Evolutionary conservation across 805 yeast genomes (phyloP).

Genomic region (Pichia nanzhaoensis): DNA sequence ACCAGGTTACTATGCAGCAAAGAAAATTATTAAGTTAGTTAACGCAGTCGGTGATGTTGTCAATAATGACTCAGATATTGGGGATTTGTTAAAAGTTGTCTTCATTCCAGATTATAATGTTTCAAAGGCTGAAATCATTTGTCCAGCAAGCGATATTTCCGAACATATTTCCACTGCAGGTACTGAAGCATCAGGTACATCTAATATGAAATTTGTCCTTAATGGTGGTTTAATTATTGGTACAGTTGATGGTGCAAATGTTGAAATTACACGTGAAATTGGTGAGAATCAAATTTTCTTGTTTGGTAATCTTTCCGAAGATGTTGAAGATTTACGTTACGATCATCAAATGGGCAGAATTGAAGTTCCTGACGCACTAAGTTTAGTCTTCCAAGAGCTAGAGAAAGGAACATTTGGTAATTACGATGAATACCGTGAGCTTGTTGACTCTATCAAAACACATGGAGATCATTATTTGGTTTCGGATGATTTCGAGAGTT

Average conservation of each 20-base stretch:
- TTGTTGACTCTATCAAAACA: constrained; percentile 60
- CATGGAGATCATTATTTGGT: constrained; percentile 87
- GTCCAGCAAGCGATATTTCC: constrained; percentile 84
- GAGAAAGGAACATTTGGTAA: constrained; percentile 68
- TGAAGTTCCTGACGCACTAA: constrained; percentile 51
- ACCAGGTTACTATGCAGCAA: constrained; percentile 97
- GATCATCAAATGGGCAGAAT: constrained; percentile 60
- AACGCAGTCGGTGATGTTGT: constrained; percentile 76
- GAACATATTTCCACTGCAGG: constrained; percentile 97
- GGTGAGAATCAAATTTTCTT: constrained; percentile 90
- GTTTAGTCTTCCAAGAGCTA: constrained; percentile 57
- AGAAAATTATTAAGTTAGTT: constrained; percentile 78
- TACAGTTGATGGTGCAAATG: constrained; percentile 96
- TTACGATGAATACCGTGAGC: constrained; percentile 54
- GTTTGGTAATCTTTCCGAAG: constrained; percentile 86
- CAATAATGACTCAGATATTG: constrained; percentile 70
- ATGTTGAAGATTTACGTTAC: constrained; percentile 79
- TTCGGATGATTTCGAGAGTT: constrained; percentile 82
- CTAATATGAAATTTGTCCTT: constrained; percentile 91
- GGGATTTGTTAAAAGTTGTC: constrained; percentile 73
- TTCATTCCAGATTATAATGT: constrained; percentile 91
- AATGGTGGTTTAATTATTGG: constrained; percentile 93
- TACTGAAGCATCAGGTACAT: constrained; percentile 94
- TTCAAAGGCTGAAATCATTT: constrained; percentile 85
- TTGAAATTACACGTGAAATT: constrained; percentile 87